Conservation (phyloP, 108 stramenopile genomes). For the Aurantiochytrium sp. region DNA sequence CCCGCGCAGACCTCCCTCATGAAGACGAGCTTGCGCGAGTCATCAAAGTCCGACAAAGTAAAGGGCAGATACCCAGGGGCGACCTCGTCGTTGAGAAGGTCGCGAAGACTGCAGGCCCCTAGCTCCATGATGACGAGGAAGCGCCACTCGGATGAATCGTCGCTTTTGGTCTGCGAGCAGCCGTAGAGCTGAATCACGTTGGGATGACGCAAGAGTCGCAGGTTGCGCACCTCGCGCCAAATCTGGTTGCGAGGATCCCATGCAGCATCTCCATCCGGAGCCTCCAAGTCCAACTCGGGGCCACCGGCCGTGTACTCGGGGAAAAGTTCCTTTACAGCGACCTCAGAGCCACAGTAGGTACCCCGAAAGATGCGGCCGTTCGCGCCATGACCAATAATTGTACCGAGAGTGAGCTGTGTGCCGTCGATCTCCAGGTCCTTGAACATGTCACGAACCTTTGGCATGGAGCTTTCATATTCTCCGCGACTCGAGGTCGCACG, state of each 20-base stretch:
- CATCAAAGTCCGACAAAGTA: background rate
- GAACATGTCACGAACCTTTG: background rate
- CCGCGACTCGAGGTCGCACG: background rate
- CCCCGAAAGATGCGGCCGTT: background rate
- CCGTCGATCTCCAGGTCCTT: slow-evolving; percentile 1
- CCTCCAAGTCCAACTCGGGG: background rate
- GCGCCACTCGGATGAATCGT: background rate
- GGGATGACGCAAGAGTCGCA: slow-evolving; percentile 19
- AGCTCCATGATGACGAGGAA: slow-evolving; percentile 64
- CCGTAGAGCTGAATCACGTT: slow-evolving; percentile 36
- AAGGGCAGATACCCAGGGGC: slow-evolving; percentile 39
- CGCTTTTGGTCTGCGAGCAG: slow-evolving; percentile 24
- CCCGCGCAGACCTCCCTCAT: slow-evolving; percentile 88
- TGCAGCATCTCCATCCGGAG: background rate
- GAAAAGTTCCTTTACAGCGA: background rate
- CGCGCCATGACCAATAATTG: background rate
- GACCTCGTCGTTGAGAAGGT: slow-evolving; percentile 73
- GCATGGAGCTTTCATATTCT: background rate
- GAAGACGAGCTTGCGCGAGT: slow-evolving; percentile 22
- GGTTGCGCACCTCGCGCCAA: background rate
- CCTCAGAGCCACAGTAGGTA: background rate
- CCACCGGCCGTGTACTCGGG: background rate
- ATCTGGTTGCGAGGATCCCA: background rate
- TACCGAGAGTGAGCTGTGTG: background rate
- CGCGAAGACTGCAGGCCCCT: slow-evolving; percentile 75